Evolutionary conservation across 768 basidiomycete species (phyloP).

Genomic region (Boletus sp.): DNA sequence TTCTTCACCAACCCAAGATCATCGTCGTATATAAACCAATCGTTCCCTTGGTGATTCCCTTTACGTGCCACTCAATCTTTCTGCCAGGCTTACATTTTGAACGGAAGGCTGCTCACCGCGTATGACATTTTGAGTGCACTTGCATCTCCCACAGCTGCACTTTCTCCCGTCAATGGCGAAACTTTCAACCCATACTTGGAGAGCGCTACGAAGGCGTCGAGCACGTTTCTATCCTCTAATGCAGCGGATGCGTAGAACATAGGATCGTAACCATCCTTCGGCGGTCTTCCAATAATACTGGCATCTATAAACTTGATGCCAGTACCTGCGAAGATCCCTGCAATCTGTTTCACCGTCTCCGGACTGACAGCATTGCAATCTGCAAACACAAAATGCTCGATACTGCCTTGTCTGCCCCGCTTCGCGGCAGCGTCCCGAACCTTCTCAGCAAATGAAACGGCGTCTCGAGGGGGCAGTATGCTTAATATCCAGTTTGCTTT

Average conservation of each 20-base stretch:
- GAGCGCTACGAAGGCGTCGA: conserved; percentile 42
- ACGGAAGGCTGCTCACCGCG: conserved; percentile 40
- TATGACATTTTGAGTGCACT: conserved; percentile 67
- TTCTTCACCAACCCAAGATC: conserved; percentile 44
- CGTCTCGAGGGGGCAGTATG: conserved; percentile 58
- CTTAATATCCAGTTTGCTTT: conserved; percentile 49
- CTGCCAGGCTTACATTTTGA: background rate
- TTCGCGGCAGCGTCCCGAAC: conserved; percentile 8
- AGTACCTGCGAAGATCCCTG: conserved; percentile 40
- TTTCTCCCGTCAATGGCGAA: conserved; percentile 45
- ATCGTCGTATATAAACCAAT: conserved; percentile 54
- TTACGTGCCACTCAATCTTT: background rate
- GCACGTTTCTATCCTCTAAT: conserved; percentile 27
- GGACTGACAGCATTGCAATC: conserved; percentile 63
- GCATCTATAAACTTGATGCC: conserved; percentile 51
- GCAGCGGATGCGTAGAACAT: conserved; percentile 54
- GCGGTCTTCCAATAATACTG: conserved; percentile 57
- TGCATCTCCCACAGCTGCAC: conserved; percentile 52
- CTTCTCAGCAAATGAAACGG: conserved; percentile 42
- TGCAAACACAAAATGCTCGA: conserved; percentile 38
- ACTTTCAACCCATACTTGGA: conserved; percentile 46
- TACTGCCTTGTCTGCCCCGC: background rate
- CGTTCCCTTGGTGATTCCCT: conserved; percentile 59
- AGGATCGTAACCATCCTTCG: conserved; percentile 46
- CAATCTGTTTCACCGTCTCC: conserved; percentile 47